These are phyloP conservation scores for Rhodomyrtus psidioides DNA, from an alignment of 441 rosid genomes.

Conservation along the genomic window DNA sequence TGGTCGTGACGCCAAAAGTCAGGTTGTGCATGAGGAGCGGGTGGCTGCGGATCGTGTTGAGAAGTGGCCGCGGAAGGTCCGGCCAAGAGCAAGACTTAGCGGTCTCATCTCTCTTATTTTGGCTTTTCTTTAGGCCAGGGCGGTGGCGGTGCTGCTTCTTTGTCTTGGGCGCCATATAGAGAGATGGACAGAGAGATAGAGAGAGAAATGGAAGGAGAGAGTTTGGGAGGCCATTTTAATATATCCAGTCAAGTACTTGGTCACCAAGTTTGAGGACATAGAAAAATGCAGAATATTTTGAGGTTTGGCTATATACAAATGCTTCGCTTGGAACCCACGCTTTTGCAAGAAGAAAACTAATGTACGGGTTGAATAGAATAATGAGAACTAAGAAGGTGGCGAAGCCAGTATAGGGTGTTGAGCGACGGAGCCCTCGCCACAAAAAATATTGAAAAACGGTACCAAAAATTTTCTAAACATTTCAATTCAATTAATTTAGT, in stretches of 20 bases:
- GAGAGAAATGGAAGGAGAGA: neutral
- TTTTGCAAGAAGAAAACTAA: neutral
- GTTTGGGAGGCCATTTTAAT: neutral
- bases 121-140: neutral
- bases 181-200: neutral
- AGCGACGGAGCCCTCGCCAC: too few species aligned
- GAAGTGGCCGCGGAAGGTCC: slow-evolving; percentile 15
- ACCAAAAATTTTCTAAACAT: too few species aligned
- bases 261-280: neutral
- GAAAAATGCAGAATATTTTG: neutral
- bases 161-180: neutral
- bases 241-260: neutral
- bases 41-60: neutral
- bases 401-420: too few species aligned
- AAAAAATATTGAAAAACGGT: too few species aligned
- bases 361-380: too few species aligned
- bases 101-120: neutral
- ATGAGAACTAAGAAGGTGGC: too few species aligned
- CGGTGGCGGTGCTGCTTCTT: neutral
- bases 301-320: neutral
- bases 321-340: neutral
- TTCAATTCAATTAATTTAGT: too few species aligned
- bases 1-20: slow-evolving; percentile 5
- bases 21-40: neutral
- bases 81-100: slow-evolving; percentile 7